Conservation (phyloP, 2,329 filamentous ascomycete genomes). For the Leptographium lundbergii region DNA sequence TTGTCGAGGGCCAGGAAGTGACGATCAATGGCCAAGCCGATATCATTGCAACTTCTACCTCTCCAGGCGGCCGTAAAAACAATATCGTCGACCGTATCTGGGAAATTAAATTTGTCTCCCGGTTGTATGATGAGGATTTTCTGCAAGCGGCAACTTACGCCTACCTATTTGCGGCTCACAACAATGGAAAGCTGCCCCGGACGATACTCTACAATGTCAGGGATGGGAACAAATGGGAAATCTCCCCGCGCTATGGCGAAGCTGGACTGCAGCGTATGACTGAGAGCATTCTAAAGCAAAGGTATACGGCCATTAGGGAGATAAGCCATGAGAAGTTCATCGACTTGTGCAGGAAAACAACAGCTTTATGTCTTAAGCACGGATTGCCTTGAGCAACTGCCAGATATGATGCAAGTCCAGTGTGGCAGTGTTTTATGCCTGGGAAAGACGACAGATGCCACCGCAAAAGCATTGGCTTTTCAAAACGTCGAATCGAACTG, state of each 20-base stretch:
- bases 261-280: background rate
- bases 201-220: conserved; percentile 1
- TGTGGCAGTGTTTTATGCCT: too few species aligned
- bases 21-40: background rate
- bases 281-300: background rate
- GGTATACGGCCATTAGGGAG: background rate
- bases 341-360: background rate
- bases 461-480: too few species aligned
- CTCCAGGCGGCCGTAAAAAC: background rate
- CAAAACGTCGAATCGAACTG: too few species aligned
- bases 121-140: background rate
- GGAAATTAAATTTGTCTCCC: background rate
- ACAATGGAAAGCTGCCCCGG: background rate
- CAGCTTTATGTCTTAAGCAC: too few species aligned
- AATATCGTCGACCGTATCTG: background rate
- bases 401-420: too few species aligned
- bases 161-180: background rate
- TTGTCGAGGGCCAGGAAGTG: background rate
- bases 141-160: background rate
- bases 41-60: background rate
- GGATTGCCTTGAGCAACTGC: too few species aligned
- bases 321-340: background rate
- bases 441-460: too few species aligned
- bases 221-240: conserved; percentile 1
- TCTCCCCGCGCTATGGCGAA: background rate